Percentiles rank a stretch among this genome's conserved stretches.
Conservation (phyloP, 129 eudicot genomes). For the Centrapalus pauciflorus region DNA sequence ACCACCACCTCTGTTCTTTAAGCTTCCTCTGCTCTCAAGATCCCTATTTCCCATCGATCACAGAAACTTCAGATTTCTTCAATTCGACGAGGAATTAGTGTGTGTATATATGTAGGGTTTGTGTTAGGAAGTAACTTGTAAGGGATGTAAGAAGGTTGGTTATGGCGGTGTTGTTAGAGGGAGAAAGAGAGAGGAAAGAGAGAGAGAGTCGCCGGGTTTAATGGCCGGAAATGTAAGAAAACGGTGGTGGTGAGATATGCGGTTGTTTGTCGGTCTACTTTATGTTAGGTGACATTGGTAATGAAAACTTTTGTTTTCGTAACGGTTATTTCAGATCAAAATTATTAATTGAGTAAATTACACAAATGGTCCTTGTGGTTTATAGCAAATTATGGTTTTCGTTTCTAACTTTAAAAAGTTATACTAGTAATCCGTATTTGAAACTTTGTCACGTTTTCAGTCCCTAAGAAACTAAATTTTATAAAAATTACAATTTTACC, state of each 20-base stretch:
- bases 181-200: background rate
- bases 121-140: constrained; percentile 15
- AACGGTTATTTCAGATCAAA: too few species aligned
- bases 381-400: too few species aligned
- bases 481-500: too few species aligned
- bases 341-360: too few species aligned
- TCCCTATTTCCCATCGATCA: constrained; percentile 74
- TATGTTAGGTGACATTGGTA: constrained; percentile 25
- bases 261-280: constrained; percentile 25
- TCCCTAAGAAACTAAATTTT: too few species aligned
- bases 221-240: background rate
- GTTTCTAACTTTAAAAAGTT: too few species aligned
- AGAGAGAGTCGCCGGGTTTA: background rate
- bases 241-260: constrained; percentile 17
- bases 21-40: constrained; percentile 53
- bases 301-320: background rate
- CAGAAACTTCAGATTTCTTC: background rate
- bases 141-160: background rate
- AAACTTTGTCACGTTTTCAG: too few species aligned
- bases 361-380: too few species aligned
- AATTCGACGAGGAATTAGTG: background rate
- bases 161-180: background rate
- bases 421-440: too few species aligned
- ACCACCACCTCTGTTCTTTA: constrained; percentile 44
- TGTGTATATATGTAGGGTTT: constrained; percentile 7